These are phyloP conservation scores for Tolypocladium tropicale DNA, from an alignment of 2,329 filamentous ascomycete genomes.

Conservation along the genomic window DNA sequence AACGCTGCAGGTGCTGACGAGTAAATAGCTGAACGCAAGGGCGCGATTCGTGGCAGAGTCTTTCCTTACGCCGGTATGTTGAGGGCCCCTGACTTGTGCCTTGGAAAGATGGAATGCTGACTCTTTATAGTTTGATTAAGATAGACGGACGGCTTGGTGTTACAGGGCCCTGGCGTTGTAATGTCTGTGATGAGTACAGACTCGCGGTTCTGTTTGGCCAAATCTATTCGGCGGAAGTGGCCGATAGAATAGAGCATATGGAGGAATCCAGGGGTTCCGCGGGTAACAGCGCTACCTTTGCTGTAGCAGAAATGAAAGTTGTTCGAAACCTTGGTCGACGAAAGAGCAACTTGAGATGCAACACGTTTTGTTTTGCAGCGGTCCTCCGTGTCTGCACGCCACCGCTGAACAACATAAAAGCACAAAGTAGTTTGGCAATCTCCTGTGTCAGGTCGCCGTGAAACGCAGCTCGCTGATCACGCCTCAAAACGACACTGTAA, in stretches of 20 bases:
- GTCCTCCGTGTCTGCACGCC: too few relatives aligned
- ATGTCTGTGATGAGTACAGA: background rate
- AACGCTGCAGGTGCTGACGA: constrained; percentile 6
- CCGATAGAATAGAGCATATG: background rate
- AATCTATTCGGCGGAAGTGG: background rate
- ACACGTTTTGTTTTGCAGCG: too few relatives aligned
- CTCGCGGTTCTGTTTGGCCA: background rate
- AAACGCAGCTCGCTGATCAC: too few relatives aligned
- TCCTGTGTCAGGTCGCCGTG: too few relatives aligned
- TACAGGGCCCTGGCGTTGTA: background rate
- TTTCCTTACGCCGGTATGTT: constrained; percentile 78
- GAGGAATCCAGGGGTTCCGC: background rate
- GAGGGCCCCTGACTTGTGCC: background rate
- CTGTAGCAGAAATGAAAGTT: background rate
- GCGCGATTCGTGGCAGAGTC: constrained; percentile 97
- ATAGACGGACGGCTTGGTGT: background rate
- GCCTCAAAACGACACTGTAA: too few relatives aligned
- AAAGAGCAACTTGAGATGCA: too few relatives aligned
- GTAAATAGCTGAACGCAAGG: constrained; percentile 73
- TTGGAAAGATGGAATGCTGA: background rate
- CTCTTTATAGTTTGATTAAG: constrained; percentile 22
- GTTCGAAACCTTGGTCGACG: background rate
- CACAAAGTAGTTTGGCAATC: too few relatives aligned
- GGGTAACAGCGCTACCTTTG: background rate
- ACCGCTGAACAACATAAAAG: too few relatives aligned